These are phyloP conservation scores for Geum urbanum DNA, from an alignment of 306 rosid genomes.

Conservation along the genomic window DNA sequence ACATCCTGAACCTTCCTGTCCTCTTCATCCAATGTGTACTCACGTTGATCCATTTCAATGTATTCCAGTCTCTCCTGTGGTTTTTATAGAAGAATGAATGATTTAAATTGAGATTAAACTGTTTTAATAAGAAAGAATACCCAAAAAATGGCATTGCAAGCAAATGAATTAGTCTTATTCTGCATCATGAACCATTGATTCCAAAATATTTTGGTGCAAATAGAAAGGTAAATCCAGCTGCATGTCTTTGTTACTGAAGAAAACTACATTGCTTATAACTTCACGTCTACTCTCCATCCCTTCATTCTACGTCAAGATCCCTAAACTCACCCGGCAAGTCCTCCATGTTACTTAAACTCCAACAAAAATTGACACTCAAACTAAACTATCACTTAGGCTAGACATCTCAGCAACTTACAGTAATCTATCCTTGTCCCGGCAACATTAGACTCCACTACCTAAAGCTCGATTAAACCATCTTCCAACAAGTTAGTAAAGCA, in stretches of 20 bases:
- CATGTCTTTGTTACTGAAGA: not conserved
- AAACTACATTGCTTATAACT: not conserved
- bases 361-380: not conserved
- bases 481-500: conserved; percentile 8
- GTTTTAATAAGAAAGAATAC: conserved; percentile 8
- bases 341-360: not conserved
- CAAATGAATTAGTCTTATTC: conserved; percentile 2
- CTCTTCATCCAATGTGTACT: conserved; percentile 94
- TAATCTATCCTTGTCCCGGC: conserved; percentile 19
- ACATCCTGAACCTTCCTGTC: conserved; percentile 79
- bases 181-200: conserved; percentile 11
- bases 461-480: conserved; percentile 18
- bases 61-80: conserved; percentile 84
- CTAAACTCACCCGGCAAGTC: not conserved
- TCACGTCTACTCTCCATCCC: not conserved
- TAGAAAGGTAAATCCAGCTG: conserved; percentile 10
- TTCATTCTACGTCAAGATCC: not conserved
- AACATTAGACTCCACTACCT: conserved; percentile 17
- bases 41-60: conserved; percentile 87
- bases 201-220: conserved; percentile 5
- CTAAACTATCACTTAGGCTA: conserved; percentile 1
- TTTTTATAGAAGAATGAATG: conserved; percentile 21
- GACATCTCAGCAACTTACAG: conserved; percentile 11
- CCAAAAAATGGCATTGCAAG: conserved; percentile 14
- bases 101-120: conserved; percentile 21